Conservation (phyloP, 805 yeast genomes). For the Myxozyma monticola region DNA sequence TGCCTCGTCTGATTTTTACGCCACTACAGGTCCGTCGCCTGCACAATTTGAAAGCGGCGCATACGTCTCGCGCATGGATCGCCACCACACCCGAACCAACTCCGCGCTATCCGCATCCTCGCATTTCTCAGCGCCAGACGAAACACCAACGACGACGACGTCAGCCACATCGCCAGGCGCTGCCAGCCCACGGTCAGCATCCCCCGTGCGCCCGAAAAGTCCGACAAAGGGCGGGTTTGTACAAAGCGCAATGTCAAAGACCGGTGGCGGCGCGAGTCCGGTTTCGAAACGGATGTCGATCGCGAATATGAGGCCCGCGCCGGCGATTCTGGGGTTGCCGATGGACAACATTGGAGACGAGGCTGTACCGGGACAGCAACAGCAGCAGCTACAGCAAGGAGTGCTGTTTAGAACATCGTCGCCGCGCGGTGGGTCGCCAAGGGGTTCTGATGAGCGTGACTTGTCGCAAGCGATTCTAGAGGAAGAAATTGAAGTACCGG, state of each 20-base stretch:
- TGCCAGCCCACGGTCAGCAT: slow-evolving; percentile 13
- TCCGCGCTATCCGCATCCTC: slow-evolving; percentile 10
- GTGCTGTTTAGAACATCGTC: no score
- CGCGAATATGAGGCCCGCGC: slow-evolving; percentile 23
- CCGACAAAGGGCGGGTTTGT: slow-evolving; percentile 25
- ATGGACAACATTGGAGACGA: no score
- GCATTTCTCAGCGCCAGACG: no score
- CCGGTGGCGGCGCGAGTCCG: slow-evolving; percentile 7
- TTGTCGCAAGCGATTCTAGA: no score
- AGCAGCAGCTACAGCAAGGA: no score
- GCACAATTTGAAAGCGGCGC: slow-evolving; percentile 23
- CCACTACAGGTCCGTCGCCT: slow-evolving; percentile 9
- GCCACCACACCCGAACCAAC: slow-evolving; percentile 5
- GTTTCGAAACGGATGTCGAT: slow-evolving; percentile 23
- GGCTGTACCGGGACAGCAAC: no score
- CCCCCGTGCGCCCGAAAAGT: slow-evolving; percentile 17
- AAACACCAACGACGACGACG: no score
- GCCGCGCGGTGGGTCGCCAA: no score
- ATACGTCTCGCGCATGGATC: slow-evolving; percentile 5
- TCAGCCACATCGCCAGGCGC: neutral
- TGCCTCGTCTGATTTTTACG: slow-evolving; percentile 25
- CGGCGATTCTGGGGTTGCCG: slow-evolving; percentile 15
- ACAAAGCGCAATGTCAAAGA: slow-evolving; percentile 25
- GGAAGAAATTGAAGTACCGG: no score
- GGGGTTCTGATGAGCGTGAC: no score